Conservation (phyloP, 345 rosid genomes). For the Gossypium longicalyx region DNA sequence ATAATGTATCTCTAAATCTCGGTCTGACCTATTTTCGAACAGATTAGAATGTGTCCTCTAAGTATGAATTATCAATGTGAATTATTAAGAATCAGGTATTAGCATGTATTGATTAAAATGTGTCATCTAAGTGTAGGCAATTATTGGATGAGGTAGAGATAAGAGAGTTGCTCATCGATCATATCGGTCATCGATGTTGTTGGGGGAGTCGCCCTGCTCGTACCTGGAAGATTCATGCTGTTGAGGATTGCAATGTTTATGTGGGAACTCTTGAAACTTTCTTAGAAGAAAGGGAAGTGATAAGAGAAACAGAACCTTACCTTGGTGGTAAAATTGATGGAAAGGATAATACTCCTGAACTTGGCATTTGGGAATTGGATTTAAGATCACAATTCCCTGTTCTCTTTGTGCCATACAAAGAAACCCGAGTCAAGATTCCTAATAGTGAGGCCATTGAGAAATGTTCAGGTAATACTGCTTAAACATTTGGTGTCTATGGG, state of each 20-base stretch:
- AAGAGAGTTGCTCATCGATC: slow-evolving; percentile 88
- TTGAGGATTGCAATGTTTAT: slow-evolving; percentile 95
- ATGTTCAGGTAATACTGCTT: slow-evolving; percentile 54
- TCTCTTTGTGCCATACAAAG: slow-evolving; percentile 62
- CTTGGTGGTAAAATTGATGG: slow-evolving; percentile 45
- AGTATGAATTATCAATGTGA: no score
- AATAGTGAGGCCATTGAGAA: slow-evolving; percentile 65
- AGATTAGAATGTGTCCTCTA: neutral
- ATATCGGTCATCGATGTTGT: slow-evolving; percentile 89
- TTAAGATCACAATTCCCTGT: slow-evolving; percentile 75
- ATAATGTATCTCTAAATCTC: neutral
- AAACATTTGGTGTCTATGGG: neutral
- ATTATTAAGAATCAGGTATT: neutral
- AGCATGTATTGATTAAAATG: neutral
- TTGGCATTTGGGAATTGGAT: slow-evolving; percentile 78
- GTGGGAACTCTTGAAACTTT: slow-evolving; percentile 92
- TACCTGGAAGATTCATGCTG: slow-evolving; percentile 77
- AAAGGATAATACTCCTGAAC: slow-evolving; percentile 48
- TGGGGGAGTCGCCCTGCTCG: slow-evolving; percentile 99
- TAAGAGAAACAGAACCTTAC: slow-evolving; percentile 63
- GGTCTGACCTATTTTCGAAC: neutral
- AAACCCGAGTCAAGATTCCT: slow-evolving; percentile 55
- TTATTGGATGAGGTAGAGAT: slow-evolving; percentile 86
- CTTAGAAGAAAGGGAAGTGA: slow-evolving; percentile 75
- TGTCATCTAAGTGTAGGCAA: slow-evolving; percentile 44